Conservation (phyloP, 192 early-diverging fungal genomes). For the Neocallimastix lanati region DNA sequence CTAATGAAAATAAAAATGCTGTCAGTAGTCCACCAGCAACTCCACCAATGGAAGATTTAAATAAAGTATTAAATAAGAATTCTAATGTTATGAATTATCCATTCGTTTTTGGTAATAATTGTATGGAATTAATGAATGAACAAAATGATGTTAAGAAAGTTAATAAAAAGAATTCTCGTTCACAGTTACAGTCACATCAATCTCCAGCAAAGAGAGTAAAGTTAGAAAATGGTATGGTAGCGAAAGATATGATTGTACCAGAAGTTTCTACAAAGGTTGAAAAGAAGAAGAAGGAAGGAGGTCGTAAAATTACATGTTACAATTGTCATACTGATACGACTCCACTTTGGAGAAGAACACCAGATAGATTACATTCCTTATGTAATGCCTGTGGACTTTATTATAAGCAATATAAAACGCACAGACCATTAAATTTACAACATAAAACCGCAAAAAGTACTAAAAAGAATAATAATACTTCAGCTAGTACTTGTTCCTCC, state of each 20-base stretch:
- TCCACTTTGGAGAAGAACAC: conserved; percentile 1
- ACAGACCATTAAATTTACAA: background rate
- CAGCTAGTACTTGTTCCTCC: background rate
- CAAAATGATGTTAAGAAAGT: background rate
- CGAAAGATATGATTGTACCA: too few species aligned
- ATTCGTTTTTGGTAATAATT: background rate
- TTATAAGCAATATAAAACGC: background rate
- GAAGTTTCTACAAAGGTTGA: background rate
- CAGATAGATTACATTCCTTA: conserved; percentile 1
- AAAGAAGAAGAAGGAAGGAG: background rate
- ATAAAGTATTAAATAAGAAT: background rate
- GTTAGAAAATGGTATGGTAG: background rate
- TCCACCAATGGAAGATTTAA: background rate
- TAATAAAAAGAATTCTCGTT: too few species aligned
- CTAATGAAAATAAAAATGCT: background rate
- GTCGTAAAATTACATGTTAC: background rate
- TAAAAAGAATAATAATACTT: background rate
- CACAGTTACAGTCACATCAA: background rate
- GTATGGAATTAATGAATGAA: background rate
- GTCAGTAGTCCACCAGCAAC: background rate
- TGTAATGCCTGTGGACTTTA: conserved; percentile 1
- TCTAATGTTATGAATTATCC: background rate
- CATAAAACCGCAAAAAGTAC: background rate
- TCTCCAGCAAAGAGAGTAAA: background rate
- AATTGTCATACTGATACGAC: background rate